phyloP scores from a whole-genome alignment of 352 stramenopile species.

The Phytophthora litchii region DNA sequence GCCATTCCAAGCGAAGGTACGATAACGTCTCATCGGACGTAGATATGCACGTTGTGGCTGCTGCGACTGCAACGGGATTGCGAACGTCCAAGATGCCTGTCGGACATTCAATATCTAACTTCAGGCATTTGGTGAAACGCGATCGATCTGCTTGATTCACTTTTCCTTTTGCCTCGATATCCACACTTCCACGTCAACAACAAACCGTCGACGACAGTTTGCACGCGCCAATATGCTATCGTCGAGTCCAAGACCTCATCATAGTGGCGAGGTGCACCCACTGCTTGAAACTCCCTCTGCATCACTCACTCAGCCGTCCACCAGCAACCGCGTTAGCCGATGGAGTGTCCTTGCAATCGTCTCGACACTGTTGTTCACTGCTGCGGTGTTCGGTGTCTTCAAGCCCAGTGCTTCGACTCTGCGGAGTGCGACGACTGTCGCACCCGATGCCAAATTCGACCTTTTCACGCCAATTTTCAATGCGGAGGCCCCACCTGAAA shows the following conservation, averaged over 20 bases:
- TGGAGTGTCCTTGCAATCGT: constrained; percentile 28
- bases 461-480: constrained; percentile 42
- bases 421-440: constrained; percentile 18
- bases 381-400: constrained; percentile 29
- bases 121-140: neutral
- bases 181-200: constrained; percentile 3
- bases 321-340: constrained; percentile 6
- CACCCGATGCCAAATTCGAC: constrained; percentile 34
- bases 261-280: constrained; percentile 24
- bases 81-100: neutral
- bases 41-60: constrained; percentile 30
- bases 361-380: constrained; percentile 20
- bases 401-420: constrained; percentile 16
- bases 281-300: constrained; percentile 27
- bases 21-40: constrained; percentile 33
- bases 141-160: constrained; percentile 8
- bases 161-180: constrained; percentile 21
- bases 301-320: constrained; percentile 9
- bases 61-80: constrained; percentile 15
- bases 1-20: constrained; percentile 18
- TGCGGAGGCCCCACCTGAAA: constrained; percentile 29
- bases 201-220: neutral
- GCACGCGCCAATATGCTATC: constrained; percentile 21
- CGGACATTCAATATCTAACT: constrained; percentile 4
- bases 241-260: constrained; percentile 19